phyloP scores from a whole-genome alignment of 2,329 filamentous ascomycete genomes.

The Neonectria neomacrospora region DNA sequence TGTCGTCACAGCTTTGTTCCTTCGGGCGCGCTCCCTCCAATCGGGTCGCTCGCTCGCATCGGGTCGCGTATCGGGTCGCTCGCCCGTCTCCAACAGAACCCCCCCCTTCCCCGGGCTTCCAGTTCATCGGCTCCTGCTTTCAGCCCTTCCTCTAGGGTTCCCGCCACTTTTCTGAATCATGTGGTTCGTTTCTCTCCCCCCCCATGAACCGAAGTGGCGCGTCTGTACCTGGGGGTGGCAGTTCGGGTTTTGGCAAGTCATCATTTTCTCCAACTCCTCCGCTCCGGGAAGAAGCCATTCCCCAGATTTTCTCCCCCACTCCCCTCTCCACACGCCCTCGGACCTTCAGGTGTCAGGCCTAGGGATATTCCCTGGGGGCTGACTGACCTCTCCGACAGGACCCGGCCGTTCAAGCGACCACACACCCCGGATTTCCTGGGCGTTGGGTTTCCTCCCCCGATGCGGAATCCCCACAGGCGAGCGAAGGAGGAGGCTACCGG shows the following conservation, averaged over 20 bases:
- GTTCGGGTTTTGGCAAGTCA: too few species aligned
- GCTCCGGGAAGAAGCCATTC: slow-evolving; percentile 31
- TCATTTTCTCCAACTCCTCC: slow-evolving; percentile 32
- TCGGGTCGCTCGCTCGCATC: slow-evolving; percentile 40
- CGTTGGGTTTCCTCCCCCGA: slow-evolving; percentile 11
- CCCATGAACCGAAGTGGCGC: slow-evolving; percentile 26
- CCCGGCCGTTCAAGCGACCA: slow-evolving; percentile 8
- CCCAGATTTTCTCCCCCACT: slow-evolving; percentile 41
- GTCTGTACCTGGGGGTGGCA: slow-evolving; percentile 7
- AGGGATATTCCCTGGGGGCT: neutral
- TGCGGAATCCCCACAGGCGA: slow-evolving; percentile 19
- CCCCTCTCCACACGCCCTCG: slow-evolving; percentile 14
- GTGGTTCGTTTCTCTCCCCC: slow-evolving; percentile 28
- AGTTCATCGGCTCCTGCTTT: slow-evolving; percentile 14
- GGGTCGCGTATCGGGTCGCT: slow-evolving; percentile 45
- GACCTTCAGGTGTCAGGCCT: too few species aligned
- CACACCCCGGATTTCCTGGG: slow-evolving; percentile 38
- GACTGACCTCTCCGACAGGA: too few species aligned
- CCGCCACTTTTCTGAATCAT: slow-evolving; percentile 9
- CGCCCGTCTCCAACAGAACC: neutral
- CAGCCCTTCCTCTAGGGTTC: neutral
- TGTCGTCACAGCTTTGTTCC: neutral
- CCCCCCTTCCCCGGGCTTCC: neutral
- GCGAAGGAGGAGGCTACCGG: neutral
- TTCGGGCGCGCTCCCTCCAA: slow-evolving; percentile 31